Evolutionary conservation across 208 protist species (phyloP), one percentile per base, ranked within the genome.

Genomic region (Crithidia brevicula): DNA sequence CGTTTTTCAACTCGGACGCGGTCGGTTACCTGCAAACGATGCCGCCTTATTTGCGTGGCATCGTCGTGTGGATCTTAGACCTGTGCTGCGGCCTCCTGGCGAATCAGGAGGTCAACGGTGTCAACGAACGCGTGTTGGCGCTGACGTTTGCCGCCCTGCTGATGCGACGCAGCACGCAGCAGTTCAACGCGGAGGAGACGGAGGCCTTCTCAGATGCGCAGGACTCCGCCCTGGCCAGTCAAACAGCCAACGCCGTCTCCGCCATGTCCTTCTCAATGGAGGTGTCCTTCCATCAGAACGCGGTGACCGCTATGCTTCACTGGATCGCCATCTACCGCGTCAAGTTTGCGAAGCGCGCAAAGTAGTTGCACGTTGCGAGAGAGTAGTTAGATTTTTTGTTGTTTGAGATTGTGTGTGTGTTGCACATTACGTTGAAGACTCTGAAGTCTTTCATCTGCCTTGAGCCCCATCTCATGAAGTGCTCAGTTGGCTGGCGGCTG

Each of bases 71-170:
- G 81, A 72, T 91, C 27, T 33, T 92, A 8, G 91, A 93, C 57
- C 64, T 93, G 36, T 91, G 82, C 71, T 86, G 78, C 54, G 87
- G 78, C 6, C 66, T 96, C 23, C 67, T 96, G 36, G 56, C 74
- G 25, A 91, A 96, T 67, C 74, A 68, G 22, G 67, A 53, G 6
- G 63, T 72, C 43, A 96, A 93, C 69, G 91, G 82, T 22, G 72
- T 74, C n/a, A 92, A 82, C 13, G 75, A 77, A 34, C 73, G 91
- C 22, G 75, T 69, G 20, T 72, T 96, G 6, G 82, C 88, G 23
- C 62, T 96, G 51, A 93, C 91, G 10, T 93, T 96, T 69, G 82
- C 88, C 4, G 79, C 71, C 31, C 58, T 96, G 28, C 78, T 96
- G 28, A 77, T 81, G 69, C 79, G 82, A 4, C 67, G 49, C 25